These are phyloP conservation scores for Cyclospora cayetanensis DNA, from an alignment of 169 alveolate species.

Conservation along the genomic window DNA sequence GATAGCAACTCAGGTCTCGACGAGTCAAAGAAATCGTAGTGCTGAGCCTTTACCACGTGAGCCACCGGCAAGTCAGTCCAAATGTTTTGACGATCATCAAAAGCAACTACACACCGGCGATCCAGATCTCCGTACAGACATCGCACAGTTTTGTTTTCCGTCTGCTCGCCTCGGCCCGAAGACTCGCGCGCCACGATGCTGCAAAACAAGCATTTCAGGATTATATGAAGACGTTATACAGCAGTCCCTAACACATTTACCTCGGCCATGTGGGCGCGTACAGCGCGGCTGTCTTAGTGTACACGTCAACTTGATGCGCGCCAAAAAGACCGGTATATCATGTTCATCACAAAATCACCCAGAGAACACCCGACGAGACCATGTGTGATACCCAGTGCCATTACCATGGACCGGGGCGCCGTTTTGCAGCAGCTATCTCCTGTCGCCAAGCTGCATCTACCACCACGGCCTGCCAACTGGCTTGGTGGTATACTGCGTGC, in stretches of 20 bases:
- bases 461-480: background rate
- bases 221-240: background rate
- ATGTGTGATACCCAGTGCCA: too few relatives aligned
- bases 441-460: background rate
- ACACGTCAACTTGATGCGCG: too few relatives aligned
- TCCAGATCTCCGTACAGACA: slow-evolving; percentile 86
- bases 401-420: too few relatives aligned
- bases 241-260: background rate
- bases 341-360: too few relatives aligned
- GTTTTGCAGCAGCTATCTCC: background rate
- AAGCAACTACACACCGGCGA: slow-evolving; percentile 87
- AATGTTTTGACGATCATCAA: slow-evolving; percentile 92
- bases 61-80: slow-evolving; percentile 90
- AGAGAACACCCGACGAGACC: too few relatives aligned
- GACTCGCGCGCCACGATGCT: slow-evolving; percentile 69
- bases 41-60: slow-evolving; percentile 92
- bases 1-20: slow-evolving; percentile 74
- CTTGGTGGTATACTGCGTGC: slow-evolving; percentile 30
- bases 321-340: too few relatives aligned
- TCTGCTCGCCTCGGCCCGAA: slow-evolving; percentile 57
- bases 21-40: slow-evolving; percentile 88
- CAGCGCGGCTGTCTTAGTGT: too few relatives aligned
- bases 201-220: background rate
- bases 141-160: slow-evolving; percentile 67
- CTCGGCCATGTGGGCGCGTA: too few relatives aligned